Evolutionary conservation across 176 grass and related monocot genomes (phyloP), one percentile per base, ranked within the genome.

Genomic region (Puya raimondii): DNA sequence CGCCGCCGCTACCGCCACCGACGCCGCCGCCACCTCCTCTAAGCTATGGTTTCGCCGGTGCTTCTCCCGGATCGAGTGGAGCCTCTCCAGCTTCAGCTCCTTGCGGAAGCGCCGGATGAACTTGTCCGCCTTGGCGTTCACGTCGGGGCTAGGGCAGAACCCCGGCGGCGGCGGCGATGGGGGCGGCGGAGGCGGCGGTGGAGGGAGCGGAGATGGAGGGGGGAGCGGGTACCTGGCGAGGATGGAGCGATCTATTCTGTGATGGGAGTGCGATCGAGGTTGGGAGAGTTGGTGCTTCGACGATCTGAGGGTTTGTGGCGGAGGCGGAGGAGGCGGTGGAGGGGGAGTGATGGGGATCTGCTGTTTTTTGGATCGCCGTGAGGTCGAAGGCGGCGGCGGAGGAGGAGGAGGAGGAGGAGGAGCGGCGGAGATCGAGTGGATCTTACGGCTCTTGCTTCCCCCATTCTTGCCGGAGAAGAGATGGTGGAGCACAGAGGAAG

Each of bases 71-170:
- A 86, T 87, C 22, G 94, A 93, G 63, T 99, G 93, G 49, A 93
- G 72, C 82, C 88, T 99, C 82, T 99, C 94, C 23, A 93, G 70
- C 82, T 91, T 85, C 2, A 99, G 86, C 52, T 87, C 87, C 0
- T 72, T 82, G 12, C 80, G 90, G 81, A 96, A 96, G 56, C 73
- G 68, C 56, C 78, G 74, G 71, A 96, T 96, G 79, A 96, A 96
- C 54, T 70, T 65, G 81, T 88, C 90, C 15, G 94, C 90, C 80
- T 99, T 99, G 12, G 84, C 76, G 81, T 99, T 91, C 6, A 99
- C 94, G 76, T 99, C 94, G 3, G 94, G 94, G 78, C 94, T 99
- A 69, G 85, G 69, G 72, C 94, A 99, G 81, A 80, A 88, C 11
- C 77, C 75, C 33, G 86, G 70, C 1, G 27, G 57, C 67, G 49